Base-by-base conservation (phyloP, 768 basidiomycete species). In the Lactarius evosmus region DNA sequence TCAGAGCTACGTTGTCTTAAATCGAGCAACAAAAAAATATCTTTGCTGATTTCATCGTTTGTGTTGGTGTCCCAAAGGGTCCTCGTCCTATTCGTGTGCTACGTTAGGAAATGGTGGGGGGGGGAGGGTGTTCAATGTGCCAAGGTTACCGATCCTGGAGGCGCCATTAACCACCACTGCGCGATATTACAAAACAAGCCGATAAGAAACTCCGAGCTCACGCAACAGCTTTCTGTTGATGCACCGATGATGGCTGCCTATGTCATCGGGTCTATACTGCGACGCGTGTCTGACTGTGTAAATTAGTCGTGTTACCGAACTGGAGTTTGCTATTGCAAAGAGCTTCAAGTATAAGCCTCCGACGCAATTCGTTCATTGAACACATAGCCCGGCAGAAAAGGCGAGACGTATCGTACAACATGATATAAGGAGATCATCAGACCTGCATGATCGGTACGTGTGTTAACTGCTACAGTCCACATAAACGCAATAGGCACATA, bases 331-430 rank as follows among this genome's bases (percentile, higher is more conserved):
- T 22, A 51, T 41, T 17, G 41, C 30, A 6, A 33, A 32, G 60
- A 19, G 27, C 29, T 19, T 34, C 38, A 16, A 25, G 33, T 27
- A 22, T 50, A 38, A 51, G 22, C 38, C 61, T 12, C 34, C 38
- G 38, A 57, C 40, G 41, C 22, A 30, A 41, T 32, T 36, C 63
- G 7, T 53, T 27, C 44, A 54, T 30, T 52, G 41, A 41, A 32
- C 30, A 59, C 33, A 52, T 25, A 36, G 11, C 40, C 40, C 32
- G 51, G 29, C 7, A 55, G 22, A 49, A 33, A 54, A 49, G 58
- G 62, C n/a, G 33, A 36, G 52, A 36, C 27, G 40, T 59, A 63
- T 64, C 58, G 58, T 64, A 64, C 63, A 29, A 52, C 30, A 60
- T 27, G 44, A 38, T 22, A 59, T 34, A 29, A 33, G 44, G 27